These are phyloP conservation scores for Kappamyces sp. DNA, from an alignment of 192 early-diverging fungal genomes.

Conservation along the genomic window DNA sequence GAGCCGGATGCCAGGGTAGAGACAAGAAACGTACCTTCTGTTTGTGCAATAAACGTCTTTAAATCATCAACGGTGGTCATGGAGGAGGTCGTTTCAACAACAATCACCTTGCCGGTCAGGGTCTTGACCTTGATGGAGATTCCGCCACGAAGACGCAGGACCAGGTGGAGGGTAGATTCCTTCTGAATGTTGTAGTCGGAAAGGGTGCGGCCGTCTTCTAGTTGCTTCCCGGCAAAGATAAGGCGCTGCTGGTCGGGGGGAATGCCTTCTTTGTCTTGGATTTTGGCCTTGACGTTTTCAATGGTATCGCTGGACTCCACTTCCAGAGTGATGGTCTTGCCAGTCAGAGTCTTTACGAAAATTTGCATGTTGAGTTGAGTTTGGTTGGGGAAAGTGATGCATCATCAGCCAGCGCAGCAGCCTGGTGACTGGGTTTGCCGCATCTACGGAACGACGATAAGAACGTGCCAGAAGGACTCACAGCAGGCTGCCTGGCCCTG, in stretches of 20 bases:
- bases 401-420: too few relatives aligned
- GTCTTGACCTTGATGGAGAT: constrained; percentile 74
- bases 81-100: constrained; percentile 70
- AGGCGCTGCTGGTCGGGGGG: constrained; percentile 24
- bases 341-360: constrained; percentile 73
- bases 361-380: constrained; percentile 51
- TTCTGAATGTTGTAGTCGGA: constrained; percentile 65
- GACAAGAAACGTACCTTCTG: constrained; percentile 70
- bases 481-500: too few relatives aligned
- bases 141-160: constrained; percentile 62
- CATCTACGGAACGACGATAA: too few relatives aligned
- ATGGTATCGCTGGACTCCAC: constrained; percentile 74
- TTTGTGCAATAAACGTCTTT: constrained; percentile 81
- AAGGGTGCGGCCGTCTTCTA: constrained; percentile 20
- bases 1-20: neutral
- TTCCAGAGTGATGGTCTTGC: constrained; percentile 72
- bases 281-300: constrained; percentile 75
- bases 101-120: constrained; percentile 82
- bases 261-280: constrained; percentile 68
- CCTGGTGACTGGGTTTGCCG: too few relatives aligned
- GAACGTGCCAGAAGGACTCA: too few relatives aligned
- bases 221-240: constrained; percentile 24
- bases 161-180: constrained; percentile 64
- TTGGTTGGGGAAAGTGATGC: too few relatives aligned
- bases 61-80: constrained; percentile 74